These are phyloP conservation scores for Ascochyta rabiei DNA, from an alignment of 2,329 filamentous ascomycete genomes.

Conservation along the genomic window DNA sequence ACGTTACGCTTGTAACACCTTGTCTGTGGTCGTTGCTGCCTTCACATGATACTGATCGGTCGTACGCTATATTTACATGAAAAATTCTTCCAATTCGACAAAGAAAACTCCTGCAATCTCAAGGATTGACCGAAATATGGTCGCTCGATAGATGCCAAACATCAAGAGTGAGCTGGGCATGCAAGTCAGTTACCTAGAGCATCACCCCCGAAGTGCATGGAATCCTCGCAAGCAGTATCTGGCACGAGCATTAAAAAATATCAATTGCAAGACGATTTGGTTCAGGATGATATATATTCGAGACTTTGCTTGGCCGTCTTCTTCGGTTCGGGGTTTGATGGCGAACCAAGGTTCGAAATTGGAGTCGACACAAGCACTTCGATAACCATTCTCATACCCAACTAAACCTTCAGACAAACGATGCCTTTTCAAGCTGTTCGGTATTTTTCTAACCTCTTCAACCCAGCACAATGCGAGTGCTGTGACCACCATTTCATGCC, in stretches of 20 bases:
- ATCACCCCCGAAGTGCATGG: no score
- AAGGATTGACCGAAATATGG: no score
- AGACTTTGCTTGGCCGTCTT: background rate
- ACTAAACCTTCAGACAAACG: background rate
- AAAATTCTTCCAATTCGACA: background rate
- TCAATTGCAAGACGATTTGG: no score
- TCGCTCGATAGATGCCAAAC: no score
- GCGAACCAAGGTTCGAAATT: background rate
- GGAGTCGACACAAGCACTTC: background rate
- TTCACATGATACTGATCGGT: constrained; percentile 3
- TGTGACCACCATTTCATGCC: constrained; percentile 1
- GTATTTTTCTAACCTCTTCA: background rate
- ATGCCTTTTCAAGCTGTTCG: background rate
- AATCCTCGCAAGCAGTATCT: no score
- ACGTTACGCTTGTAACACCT: constrained; percentile 2
- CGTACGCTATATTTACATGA: constrained; percentile 22
- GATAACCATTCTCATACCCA: background rate
- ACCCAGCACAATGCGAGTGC: background rate
- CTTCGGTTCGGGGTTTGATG: background rate
- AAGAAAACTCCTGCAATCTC: background rate
- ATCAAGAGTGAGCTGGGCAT: no score
- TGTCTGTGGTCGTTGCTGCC: background rate
- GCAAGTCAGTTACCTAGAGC: no score
- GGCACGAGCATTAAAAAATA: no score
- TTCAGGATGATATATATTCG: background rate